Percentiles rank a stretch among this genome's conserved stretches.
Evolutionary conservation across 352 stramenopile species (phyloP).

Genomic region (Phytophthora capsici): DNA sequence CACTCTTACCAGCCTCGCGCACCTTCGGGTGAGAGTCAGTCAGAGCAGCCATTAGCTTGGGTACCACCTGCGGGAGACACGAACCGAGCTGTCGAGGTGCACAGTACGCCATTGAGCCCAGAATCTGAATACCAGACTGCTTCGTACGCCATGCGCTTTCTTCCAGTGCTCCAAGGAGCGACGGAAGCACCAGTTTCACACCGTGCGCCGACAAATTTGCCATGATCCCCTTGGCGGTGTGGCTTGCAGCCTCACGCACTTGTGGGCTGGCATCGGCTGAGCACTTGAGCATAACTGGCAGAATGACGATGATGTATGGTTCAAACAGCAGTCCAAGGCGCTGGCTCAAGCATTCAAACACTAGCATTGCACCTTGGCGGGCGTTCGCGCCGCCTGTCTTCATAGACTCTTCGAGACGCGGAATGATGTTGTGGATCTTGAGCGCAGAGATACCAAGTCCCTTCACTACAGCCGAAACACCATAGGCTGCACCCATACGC

Average conservation of each 20-base stretch:
- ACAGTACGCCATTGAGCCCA: slow-evolving; percentile 97
- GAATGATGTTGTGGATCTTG: slow-evolving; percentile 98
- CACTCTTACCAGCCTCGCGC: slow-evolving; percentile 94
- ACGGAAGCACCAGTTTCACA: slow-evolving; percentile 99
- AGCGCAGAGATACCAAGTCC: slow-evolving; percentile 98
- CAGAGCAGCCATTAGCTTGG: slow-evolving; percentile 97
- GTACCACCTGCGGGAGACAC: slow-evolving; percentile 98
- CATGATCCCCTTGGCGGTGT: slow-evolving; percentile 98
- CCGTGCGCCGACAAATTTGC: slow-evolving; percentile 98
- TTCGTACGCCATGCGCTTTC: slow-evolving; percentile 98
- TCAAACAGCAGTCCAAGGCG: slow-evolving; percentile 98
- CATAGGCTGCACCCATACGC: slow-evolving; percentile 95
- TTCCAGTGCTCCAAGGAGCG: slow-evolving; percentile 95
- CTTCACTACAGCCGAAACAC: slow-evolving; percentile 99
- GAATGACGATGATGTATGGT: slow-evolving; percentile 97
- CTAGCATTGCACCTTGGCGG: slow-evolving; percentile 95
- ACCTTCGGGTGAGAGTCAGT: slow-evolving; percentile 99
- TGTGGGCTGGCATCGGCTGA: slow-evolving; percentile 97
- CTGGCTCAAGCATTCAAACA: slow-evolving; percentile 97
- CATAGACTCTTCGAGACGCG: slow-evolving; percentile 86
- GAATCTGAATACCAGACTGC: slow-evolving; percentile 97
- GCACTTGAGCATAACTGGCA: slow-evolving; percentile 98
- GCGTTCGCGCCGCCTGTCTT: slow-evolving; percentile 77
- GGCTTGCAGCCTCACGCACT: slow-evolving; percentile 96
- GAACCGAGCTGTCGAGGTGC: slow-evolving; percentile 98